Percentiles rank a stretch among this genome's conserved stretches.
Evolutionary conservation across 306 rosid genomes (phyloP).

Genomic region (Castanospermum australe): DNA sequence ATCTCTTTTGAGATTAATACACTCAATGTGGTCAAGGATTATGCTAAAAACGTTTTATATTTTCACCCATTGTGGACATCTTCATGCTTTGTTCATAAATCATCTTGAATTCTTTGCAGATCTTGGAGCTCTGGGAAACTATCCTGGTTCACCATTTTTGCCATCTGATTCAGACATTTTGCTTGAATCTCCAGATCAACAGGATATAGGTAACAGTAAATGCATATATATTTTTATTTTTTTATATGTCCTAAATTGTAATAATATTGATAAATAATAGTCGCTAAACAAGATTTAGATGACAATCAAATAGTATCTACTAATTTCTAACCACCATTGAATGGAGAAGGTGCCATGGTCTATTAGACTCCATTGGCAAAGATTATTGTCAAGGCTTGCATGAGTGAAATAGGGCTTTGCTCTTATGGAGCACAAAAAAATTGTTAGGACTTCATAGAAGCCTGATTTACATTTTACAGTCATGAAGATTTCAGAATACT

Average conservation of each 20-base stretch:
- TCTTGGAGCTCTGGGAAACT: constrained; percentile 91
- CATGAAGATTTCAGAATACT: background rate
- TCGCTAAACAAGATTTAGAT: background rate
- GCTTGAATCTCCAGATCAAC: constrained; percentile 92
- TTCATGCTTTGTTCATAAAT: background rate
- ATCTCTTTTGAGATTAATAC: background rate
- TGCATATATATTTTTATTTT: background rate
- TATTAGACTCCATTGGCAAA: background rate
- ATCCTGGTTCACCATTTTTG: constrained; percentile 92
- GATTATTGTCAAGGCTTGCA: background rate
- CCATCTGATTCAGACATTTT: constrained; percentile 91
- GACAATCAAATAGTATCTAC: background rate
- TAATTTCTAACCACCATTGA: background rate
- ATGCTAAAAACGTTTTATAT: background rate
- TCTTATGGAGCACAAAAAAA: background rate
- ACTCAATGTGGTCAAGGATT: background rate
- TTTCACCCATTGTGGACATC: background rate
- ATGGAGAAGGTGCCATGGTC: background rate
- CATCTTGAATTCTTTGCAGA: constrained; percentile 55
- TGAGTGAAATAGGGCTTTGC: background rate
- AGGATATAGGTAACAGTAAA: constrained; percentile 74
- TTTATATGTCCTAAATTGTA: background rate
- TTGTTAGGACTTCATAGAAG: background rate
- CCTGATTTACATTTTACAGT: background rate
- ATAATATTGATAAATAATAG: background rate